Evolutionary conservation across 2,329 filamentous ascomycete genomes (phyloP).

Genomic region (Leptographium flavum): DNA sequence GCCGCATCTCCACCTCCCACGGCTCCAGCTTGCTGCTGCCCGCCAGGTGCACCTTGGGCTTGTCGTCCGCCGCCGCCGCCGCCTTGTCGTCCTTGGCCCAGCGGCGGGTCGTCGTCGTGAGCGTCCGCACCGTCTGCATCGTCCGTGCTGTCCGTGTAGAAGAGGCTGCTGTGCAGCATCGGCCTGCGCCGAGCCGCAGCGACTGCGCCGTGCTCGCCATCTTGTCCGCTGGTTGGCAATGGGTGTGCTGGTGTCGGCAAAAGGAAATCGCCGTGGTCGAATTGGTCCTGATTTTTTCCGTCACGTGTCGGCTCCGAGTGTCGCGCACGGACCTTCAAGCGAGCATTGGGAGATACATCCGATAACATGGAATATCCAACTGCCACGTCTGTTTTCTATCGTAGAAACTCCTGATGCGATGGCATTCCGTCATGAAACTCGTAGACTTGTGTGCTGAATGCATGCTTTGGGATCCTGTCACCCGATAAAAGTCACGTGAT

Average conservation of each 20-base stretch:
- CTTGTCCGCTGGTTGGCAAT: neutral
- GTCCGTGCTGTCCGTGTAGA: neutral
- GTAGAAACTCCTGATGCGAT: too few species aligned
- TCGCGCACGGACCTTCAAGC: neutral
- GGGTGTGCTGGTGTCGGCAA: neutral
- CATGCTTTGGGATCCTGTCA: too few species aligned
- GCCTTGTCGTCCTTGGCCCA: neutral
- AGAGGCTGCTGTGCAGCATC: slow-evolving; percentile 16
- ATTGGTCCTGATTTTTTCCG: neutral
- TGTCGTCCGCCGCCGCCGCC: neutral
- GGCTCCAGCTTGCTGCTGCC: slow-evolving; percentile 5
- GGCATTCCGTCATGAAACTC: too few species aligned
- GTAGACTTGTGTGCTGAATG: too few species aligned
- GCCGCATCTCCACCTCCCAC: slow-evolving; percentile 9
- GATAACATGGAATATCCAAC: neutral
- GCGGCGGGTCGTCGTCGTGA: slow-evolving; percentile 6
- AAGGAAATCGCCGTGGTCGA: too few species aligned
- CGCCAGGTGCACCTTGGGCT: too few species aligned
- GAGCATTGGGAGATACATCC: too few species aligned
- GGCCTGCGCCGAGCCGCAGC: slow-evolving; percentile 24
- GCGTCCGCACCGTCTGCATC: neutral
- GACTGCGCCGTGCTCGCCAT: slow-evolving; percentile 28
- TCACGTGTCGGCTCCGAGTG: too few species aligned
- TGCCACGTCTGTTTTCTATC: neutral
- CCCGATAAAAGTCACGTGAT: too few species aligned